phyloP scores from a whole-genome alignment of 345 rosid species.

The Melaleuca alternifolia region DNA sequence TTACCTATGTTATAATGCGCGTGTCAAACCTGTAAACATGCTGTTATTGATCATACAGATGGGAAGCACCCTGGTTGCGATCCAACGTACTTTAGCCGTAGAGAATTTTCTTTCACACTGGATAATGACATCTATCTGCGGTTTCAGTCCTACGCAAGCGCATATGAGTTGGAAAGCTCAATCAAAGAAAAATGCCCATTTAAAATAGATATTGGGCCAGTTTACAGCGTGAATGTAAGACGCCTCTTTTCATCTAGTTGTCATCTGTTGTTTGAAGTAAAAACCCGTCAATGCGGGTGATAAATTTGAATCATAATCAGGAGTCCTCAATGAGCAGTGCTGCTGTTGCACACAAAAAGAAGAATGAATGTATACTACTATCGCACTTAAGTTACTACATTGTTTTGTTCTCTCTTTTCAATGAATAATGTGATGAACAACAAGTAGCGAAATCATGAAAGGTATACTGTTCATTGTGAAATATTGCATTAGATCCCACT shows the following conservation, averaged over 20 bases:
- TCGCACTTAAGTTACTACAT: neutral
- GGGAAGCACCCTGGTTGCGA: conserved; percentile 96
- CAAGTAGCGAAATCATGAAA: neutral
- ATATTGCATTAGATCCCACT: neutral
- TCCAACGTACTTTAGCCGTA: conserved; percentile 50
- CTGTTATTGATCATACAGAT: conserved; percentile 22
- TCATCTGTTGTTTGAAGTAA: neutral
- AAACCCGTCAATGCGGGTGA: neutral
- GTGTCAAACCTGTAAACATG: neutral
- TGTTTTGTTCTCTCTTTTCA: neutral
- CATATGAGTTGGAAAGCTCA: conserved; percentile 44
- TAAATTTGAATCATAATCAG: neutral
- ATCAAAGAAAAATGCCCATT: conserved; percentile 57
- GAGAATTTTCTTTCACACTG: conserved; percentile 86
- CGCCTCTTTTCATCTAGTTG: neutral
- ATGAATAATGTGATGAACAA: neutral
- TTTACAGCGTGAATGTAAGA: conserved; percentile 75
- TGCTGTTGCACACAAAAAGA: neutral
- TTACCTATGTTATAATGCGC: neutral
- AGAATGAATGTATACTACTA: neutral
- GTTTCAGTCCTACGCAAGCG: conserved; percentile 60
- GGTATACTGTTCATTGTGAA: neutral
- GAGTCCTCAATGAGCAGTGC: neutral
- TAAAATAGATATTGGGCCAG: conserved; percentile 90
- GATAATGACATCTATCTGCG: conserved; percentile 67